Evolutionary conservation across 2,329 filamentous ascomycete genomes (phyloP).

Genomic region (Sporothrix mexicana): DNA sequence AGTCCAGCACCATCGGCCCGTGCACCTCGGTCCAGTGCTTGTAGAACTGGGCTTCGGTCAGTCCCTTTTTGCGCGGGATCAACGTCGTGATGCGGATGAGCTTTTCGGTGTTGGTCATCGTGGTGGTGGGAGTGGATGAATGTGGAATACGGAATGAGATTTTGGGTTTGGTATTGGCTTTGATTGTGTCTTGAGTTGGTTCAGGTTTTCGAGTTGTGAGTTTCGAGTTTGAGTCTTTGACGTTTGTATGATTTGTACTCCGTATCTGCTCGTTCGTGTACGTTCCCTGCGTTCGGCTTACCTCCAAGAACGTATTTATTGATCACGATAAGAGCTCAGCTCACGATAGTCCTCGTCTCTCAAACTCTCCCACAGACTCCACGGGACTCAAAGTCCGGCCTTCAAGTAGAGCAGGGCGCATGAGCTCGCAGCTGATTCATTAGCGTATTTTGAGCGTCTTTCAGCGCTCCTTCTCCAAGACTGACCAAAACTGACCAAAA

Average conservation of each 20-base stretch:
- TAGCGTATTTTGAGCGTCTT: neutral
- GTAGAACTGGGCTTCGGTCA: conserved; percentile 37
- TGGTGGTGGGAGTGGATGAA: neutral
- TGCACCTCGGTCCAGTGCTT: conserved; percentile 38
- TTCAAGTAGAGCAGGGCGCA: neutral
- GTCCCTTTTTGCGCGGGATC: conserved; percentile 36
- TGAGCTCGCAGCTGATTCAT: conserved; percentile 3
- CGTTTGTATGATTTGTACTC: no score
- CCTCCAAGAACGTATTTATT: neutral
- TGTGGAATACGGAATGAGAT: no score
- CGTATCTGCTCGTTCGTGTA: no score
- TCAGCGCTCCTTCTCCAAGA: neutral
- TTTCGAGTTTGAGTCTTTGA: neutral
- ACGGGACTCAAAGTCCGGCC: neutral
- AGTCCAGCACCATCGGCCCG: conserved; percentile 37
- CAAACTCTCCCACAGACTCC: neutral
- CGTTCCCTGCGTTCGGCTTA: no score
- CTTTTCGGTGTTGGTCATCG: conserved; percentile 35
- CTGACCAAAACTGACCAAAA: neutral
- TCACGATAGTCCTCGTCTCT: neutral
- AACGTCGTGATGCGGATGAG: conserved; percentile 38
- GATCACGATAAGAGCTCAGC: neutral
- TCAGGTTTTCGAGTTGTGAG: no score
- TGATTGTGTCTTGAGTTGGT: no score
- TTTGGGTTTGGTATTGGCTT: no score